phyloP scores from a whole-genome alignment of 371 early-diverging fungal genomes.

The Quaeritorhiza haematococci region DNA sequence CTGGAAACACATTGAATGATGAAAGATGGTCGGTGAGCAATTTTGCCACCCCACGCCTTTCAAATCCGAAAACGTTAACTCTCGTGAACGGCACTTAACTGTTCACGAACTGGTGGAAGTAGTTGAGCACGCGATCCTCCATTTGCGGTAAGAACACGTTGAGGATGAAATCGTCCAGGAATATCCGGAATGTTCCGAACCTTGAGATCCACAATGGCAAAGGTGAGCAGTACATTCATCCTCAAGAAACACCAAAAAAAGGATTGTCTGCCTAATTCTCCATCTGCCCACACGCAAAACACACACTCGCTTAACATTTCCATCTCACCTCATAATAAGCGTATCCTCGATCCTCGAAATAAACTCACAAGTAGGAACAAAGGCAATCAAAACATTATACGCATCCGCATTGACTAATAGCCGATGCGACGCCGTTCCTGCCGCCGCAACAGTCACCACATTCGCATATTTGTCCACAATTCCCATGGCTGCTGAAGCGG shows the following conservation, averaged over 20 bases:
- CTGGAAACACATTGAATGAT: constrained; percentile 16
- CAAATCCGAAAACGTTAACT: neutral
- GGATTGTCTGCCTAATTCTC: no score
- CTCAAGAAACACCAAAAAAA: no score
- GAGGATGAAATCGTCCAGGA: constrained; percentile 73
- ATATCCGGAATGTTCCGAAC: constrained; percentile 58
- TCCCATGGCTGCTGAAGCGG: constrained; percentile 13
- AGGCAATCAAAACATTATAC: constrained; percentile 64
- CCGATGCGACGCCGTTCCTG: constrained; percentile 67
- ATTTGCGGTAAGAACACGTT: constrained; percentile 71
- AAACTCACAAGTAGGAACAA: constrained; percentile 64
- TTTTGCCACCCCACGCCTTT: no score
- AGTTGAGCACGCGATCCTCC: constrained; percentile 63
- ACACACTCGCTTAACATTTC: neutral
- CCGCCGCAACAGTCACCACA: constrained; percentile 48
- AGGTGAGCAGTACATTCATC: no score
- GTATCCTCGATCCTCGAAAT: constrained; percentile 52
- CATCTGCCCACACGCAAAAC: neutral
- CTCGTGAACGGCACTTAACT: constrained; percentile 31
- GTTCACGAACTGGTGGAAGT: constrained; percentile 60
- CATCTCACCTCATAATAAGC: constrained; percentile 47
- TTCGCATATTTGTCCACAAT: constrained; percentile 64
- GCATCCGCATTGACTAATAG: constrained; percentile 64
- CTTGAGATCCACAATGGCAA: constrained; percentile 19
- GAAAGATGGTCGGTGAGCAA: no score